phyloP scores from a whole-genome alignment of 176 grass and related monocot species.

The Aegilops speltoides region DNA sequence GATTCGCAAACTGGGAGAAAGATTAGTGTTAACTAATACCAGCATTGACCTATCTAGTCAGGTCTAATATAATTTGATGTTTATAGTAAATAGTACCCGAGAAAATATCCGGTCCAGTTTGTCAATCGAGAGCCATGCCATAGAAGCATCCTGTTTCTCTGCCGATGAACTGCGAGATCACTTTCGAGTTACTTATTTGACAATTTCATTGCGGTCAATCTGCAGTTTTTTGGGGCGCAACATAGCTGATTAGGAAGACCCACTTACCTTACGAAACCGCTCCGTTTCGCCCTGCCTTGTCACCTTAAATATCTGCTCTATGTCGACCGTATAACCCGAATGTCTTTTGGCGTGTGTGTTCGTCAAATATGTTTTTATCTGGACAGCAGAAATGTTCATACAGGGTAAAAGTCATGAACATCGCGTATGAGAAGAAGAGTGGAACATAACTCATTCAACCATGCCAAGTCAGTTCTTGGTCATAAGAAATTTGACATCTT shows the following conservation, averaged over 20 bases:
- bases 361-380: conserved; percentile 84
- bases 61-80: too few species aligned
- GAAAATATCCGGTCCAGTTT: too few species aligned
- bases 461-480: neutral
- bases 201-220: too few species aligned
- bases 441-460: neutral
- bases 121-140: too few species aligned
- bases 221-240: conserved; percentile 6
- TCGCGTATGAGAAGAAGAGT: neutral
- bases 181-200: too few species aligned
- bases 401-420: neutral
- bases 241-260: neutral
- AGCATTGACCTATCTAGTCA: too few species aligned
- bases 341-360: conserved; percentile 90
- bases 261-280: conserved; percentile 64
- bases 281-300: conserved; percentile 65
- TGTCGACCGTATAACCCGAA: conserved; percentile 55
- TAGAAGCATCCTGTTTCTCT: too few species aligned
- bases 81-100: too few species aligned
- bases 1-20: conserved; percentile 66
- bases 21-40: conserved; percentile 13
- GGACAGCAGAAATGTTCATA: conserved; percentile 3
- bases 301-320: conserved; percentile 83
- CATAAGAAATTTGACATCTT: neutral
- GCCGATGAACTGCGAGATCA: too few species aligned